These are phyloP conservation scores for Salix exigua DNA, from an alignment of 345 rosid genomes.

Conservation along the genomic window DNA sequence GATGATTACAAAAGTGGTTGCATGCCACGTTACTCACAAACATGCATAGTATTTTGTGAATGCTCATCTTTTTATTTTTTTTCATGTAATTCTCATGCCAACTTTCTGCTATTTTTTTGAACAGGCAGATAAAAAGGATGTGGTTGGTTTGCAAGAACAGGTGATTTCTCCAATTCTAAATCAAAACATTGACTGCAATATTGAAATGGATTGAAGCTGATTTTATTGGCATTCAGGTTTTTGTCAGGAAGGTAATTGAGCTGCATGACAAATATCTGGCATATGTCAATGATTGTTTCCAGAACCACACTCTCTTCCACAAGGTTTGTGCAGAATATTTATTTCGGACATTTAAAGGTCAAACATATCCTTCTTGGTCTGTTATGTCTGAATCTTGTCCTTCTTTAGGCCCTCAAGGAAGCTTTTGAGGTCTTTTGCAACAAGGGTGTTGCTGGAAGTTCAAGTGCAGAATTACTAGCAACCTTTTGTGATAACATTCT, in stretches of 20 bases:
- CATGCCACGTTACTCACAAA: neutral
- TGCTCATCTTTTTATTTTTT: neutral
- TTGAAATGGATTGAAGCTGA: neutral
- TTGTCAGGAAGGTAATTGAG: slow-evolving; percentile 36
- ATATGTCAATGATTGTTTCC: slow-evolving; percentile 33
- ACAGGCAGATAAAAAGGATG: slow-evolving; percentile 25
- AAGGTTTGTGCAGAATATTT: slow-evolving; percentile 21
- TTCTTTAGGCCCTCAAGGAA: slow-evolving; percentile 32
- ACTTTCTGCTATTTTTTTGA: neutral
- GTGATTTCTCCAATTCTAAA: slow-evolving; percentile 3
- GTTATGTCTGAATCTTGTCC: neutral
- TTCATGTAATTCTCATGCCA: slow-evolving; percentile 1
- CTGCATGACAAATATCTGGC: slow-evolving; percentile 39
- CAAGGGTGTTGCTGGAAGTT: slow-evolving; percentile 29
- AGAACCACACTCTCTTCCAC: slow-evolving; percentile 34
- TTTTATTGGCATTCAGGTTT: slow-evolving; percentile 22
- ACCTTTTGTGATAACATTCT: slow-evolving; percentile 41
- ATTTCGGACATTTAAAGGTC: neutral
- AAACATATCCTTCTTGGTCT: neutral
- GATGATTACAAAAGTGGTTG: neutral
- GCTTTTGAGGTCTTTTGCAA: slow-evolving; percentile 40
- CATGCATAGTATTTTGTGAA: neutral
- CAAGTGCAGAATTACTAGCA: slow-evolving; percentile 38
- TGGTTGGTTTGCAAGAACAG: slow-evolving; percentile 29
- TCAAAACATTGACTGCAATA: neutral